Evolutionary conservation across 148 eudicot genomes (phyloP).

Genomic region (Bassia scoparia): DNA sequence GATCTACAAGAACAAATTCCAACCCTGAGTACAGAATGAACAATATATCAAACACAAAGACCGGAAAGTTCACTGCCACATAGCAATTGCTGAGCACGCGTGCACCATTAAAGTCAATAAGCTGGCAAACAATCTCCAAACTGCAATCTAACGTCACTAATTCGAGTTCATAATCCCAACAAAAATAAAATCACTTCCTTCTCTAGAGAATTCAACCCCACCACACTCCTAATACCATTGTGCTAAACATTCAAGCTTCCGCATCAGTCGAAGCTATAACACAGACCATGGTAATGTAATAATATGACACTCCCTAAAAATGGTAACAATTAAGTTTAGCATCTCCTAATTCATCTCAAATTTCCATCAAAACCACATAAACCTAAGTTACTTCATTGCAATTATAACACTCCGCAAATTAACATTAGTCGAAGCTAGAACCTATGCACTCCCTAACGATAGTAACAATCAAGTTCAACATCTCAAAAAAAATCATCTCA

Average conservation of each 20-base stretch:
- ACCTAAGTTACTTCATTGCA: background rate
- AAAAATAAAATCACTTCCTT: background rate
- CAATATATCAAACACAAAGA: background rate
- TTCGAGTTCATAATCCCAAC: background rate
- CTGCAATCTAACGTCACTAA: background rate
- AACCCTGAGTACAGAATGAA: background rate
- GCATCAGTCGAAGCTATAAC: too few relatives aligned
- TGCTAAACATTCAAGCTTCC: background rate
- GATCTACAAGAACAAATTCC: background rate
- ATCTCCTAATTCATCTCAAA: background rate
- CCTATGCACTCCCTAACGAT: too few relatives aligned
- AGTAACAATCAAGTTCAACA: too few relatives aligned
- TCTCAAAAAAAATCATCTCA: too few relatives aligned
- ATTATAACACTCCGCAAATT: too few relatives aligned
- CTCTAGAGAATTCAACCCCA: background rate
- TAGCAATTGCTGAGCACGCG: background rate
- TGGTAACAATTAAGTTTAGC: background rate
- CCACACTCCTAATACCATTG: background rate
- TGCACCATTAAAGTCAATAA: background rate
- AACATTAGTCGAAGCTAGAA: too few relatives aligned
- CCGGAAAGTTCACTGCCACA: background rate
- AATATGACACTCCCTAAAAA: too few relatives aligned
- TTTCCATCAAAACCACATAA: background rate
- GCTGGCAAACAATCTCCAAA: background rate
- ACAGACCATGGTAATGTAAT: too few relatives aligned